phyloP scores from a whole-genome alignment of 768 basidiomycete species.

The Hirschioporus abietinus region DNA sequence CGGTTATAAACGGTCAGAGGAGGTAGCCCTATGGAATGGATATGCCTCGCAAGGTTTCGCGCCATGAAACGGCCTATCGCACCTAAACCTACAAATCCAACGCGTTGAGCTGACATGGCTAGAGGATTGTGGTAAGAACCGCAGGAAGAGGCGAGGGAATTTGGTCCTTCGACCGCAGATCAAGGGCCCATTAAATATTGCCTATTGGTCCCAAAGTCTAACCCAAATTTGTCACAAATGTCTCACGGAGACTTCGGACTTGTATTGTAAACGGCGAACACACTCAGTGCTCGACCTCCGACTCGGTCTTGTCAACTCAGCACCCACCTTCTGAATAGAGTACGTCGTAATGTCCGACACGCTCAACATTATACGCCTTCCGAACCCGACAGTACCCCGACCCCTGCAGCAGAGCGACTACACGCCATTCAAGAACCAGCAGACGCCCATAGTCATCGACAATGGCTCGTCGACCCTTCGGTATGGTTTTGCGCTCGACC shows the following conservation, averaged over 20 bases:
- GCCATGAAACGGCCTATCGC: constrained; percentile 77
- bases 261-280: not conserved
- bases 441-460: constrained; percentile 78
- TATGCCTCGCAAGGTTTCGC: constrained; percentile 64
- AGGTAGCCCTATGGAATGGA: constrained; percentile 30
- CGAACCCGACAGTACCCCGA: constrained; percentile 27
- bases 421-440: constrained; percentile 39
- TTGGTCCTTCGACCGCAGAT: not conserved
- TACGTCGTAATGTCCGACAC: constrained; percentile 7
- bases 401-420: constrained; percentile 40
- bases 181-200: not conserved
- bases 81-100: constrained; percentile 48
- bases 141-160: not conserved
- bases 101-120: constrained; percentile 21
- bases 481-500: constrained; percentile 73
- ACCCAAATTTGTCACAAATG: not conserved
- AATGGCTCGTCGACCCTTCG: constrained; percentile 81
- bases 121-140: not conserved
- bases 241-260: not conserved
- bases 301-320: not conserved
- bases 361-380: constrained; percentile 18
- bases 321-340: not conserved
- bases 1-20: constrained; percentile 78
- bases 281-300: not conserved
- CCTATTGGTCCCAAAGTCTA: not conserved